Evolutionary conservation across 1,284 basidiomycete species (phyloP).

Genomic region (Cutaneotrichosporon mucoides): DNA sequence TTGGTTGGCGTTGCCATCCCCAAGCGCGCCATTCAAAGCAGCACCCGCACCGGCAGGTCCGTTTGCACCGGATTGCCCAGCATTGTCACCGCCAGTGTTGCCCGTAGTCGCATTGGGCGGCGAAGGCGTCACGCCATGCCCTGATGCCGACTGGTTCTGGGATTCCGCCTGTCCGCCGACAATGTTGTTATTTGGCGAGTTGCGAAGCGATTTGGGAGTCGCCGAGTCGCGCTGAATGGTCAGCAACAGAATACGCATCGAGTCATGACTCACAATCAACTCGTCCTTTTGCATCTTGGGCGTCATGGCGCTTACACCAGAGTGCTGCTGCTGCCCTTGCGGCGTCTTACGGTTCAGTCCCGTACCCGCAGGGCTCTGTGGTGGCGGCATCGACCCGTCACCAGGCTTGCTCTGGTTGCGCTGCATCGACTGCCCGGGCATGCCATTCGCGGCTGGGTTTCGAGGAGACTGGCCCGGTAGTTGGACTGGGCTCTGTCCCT

Average conservation of each 20-base stretch:
- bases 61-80: neutral
- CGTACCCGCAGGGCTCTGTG: constrained; percentile 34
- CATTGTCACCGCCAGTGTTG: constrained; percentile 6
- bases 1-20: neutral
- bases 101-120: constrained; percentile 22
- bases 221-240: constrained; percentile 26
- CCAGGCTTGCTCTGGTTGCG: constrained; percentile 37
- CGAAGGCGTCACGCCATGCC: constrained; percentile 28
- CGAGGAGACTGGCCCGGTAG: constrained; percentile 14
- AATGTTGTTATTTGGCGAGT: constrained; percentile 32
- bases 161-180: constrained; percentile 14
- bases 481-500: constrained; percentile 17
- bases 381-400: constrained; percentile 41
- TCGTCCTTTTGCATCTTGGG: constrained; percentile 26
- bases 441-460: constrained; percentile 13
- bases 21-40: constrained; percentile 4
- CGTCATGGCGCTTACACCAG: constrained; percentile 12
- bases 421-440: constrained; percentile 26
- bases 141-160: neutral
- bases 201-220: constrained; percentile 42
- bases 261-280: constrained; percentile 23
- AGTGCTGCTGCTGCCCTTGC: constrained; percentile 17
- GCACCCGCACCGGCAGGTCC: neutral
- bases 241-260: neutral
- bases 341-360: constrained; percentile 28